Evolutionary conservation across 2,329 filamentous ascomycete species (phyloP).

Genomic region (Penicillium glabrum): DNA sequence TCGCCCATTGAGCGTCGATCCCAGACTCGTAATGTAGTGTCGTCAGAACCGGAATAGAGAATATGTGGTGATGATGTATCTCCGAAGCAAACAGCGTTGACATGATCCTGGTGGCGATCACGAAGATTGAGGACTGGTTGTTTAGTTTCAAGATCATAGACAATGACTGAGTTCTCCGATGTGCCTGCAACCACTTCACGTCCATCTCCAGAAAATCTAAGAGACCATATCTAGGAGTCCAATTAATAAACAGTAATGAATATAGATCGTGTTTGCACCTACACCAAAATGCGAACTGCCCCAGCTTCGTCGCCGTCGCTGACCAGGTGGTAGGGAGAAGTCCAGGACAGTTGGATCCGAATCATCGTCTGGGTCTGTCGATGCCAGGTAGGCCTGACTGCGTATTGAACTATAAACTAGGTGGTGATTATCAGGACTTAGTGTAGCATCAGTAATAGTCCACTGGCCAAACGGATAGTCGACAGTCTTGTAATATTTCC

Average conservation of each 20-base stretch:
- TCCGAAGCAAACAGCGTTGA: slow-evolving; percentile 95
- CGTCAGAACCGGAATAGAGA: slow-evolving; percentile 92
- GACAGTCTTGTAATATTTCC: slow-evolving; percentile 93
- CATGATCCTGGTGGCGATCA: slow-evolving; percentile 78
- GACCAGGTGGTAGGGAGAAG: slow-evolving; percentile 56
- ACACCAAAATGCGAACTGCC: slow-evolving; percentile 46
- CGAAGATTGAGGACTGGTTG: slow-evolving; percentile 70
- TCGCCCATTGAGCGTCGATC: slow-evolving; percentile 72
- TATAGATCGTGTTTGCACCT: slow-evolving; percentile 16
- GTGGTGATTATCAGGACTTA: slow-evolving; percentile 89
- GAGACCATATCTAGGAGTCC: slow-evolving; percentile 69
- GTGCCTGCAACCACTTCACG: slow-evolving; percentile 89
- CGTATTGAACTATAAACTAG: slow-evolving; percentile 90
- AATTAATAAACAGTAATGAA: neutral
- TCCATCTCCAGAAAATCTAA: slow-evolving; percentile 90
- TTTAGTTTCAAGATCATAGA: slow-evolving; percentile 87
- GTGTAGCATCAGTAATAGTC: slow-evolving; percentile 91
- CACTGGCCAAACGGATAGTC: slow-evolving; percentile 83
- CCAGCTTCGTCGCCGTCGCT: slow-evolving; percentile 36
- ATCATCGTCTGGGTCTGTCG: slow-evolving; percentile 79
- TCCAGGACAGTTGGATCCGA: slow-evolving; percentile 80
- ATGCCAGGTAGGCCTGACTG: slow-evolving; percentile 78
- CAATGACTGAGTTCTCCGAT: slow-evolving; percentile 73
- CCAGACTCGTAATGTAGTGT: slow-evolving; percentile 94
- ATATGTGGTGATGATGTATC: slow-evolving; percentile 88